Conservation (phyloP, 768 basidiomycete species). For the Boletellus ananas region DNA sequence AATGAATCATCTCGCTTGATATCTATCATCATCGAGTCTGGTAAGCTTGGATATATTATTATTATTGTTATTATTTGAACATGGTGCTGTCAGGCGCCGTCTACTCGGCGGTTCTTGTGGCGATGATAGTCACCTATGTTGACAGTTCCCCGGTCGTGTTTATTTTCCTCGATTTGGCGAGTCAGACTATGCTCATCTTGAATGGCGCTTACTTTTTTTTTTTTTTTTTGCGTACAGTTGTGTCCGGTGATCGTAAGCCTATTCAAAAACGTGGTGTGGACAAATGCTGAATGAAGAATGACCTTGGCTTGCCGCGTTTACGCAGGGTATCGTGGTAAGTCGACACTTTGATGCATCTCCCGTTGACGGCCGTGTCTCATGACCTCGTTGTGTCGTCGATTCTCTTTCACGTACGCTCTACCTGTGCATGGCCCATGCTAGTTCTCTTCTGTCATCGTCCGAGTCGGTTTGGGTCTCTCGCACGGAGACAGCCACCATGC, state of each 20-base stretch:
- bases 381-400: no score
- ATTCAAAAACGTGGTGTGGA: background rate
- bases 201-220: background rate
- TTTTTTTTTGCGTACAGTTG: constrained; percentile 2
- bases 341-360: background rate
- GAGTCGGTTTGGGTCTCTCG: constrained; percentile 17
- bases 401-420: no score
- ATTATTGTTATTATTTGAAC: background rate
- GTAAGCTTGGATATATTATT: background rate
- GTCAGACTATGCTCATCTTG: background rate
- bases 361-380: no score
- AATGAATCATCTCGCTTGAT: background rate
- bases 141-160: background rate
- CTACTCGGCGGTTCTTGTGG: constrained; percentile 4
- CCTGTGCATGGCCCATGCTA: background rate
- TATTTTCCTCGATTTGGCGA: constrained; percentile 16
- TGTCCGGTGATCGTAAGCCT: constrained; percentile 10
- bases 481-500: constrained; percentile 4
- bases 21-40: background rate
- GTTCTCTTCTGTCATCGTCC: constrained; percentile 26
- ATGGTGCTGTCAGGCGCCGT: background rate
- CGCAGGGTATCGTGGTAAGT: constrained; percentile 19
- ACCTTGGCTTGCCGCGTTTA: no score
- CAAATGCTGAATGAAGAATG: background rate
- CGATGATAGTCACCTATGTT: constrained; percentile 12